A percentile compares a stretch with the other conserved stretches of the same genome.
These are phyloP conservation scores for Myrica gale DNA, from an alignment of 306 rosid species.

Conservation along the genomic window DNA sequence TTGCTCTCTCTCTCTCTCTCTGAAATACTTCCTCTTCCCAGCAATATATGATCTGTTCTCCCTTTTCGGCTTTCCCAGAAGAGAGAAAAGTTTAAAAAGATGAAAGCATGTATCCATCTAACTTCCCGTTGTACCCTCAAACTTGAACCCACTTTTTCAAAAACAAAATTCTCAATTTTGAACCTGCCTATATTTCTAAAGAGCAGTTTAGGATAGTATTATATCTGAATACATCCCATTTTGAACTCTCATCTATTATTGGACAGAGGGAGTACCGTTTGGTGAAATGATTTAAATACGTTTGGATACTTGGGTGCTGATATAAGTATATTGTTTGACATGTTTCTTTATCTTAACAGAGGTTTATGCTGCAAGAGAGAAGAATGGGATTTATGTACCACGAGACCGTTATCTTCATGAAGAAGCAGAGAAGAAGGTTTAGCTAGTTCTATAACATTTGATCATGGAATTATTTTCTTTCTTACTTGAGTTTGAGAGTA, in stretches of 20 bases:
- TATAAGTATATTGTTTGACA: conserved; percentile 13
- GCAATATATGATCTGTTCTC: not conserved
- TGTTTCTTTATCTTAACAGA: conserved; percentile 40
- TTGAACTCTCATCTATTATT: not conserved
- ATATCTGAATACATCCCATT: not conserved
- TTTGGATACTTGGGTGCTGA: conserved; percentile 19
- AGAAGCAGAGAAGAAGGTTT: conserved; percentile 98
- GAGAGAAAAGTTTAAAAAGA: not conserved
- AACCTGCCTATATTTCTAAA: not conserved
- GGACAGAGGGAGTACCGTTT: not conserved
- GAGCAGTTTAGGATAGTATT: not conserved
- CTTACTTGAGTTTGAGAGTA: conserved; percentile 9
- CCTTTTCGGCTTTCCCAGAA: not conserved
- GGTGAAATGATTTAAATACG: not conserved
- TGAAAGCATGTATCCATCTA: not conserved
- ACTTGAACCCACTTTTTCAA: not conserved
- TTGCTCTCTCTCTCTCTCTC: conserved; percentile 27
- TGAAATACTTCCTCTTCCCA: not conserved
- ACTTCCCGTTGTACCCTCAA: not conserved
- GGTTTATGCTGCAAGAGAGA: conserved; percentile 99
- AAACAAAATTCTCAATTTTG: not conserved
- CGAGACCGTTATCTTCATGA: conserved; percentile 96
- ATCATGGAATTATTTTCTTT: not conserved
- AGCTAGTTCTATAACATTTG: conserved; percentile 9
- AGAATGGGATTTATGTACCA: conserved; percentile 97